Evolutionary conservation across 139 green algal genomes (phyloP), one percentile per base, ranked within the genome.

Genomic region (Chlorella sp.): DNA sequence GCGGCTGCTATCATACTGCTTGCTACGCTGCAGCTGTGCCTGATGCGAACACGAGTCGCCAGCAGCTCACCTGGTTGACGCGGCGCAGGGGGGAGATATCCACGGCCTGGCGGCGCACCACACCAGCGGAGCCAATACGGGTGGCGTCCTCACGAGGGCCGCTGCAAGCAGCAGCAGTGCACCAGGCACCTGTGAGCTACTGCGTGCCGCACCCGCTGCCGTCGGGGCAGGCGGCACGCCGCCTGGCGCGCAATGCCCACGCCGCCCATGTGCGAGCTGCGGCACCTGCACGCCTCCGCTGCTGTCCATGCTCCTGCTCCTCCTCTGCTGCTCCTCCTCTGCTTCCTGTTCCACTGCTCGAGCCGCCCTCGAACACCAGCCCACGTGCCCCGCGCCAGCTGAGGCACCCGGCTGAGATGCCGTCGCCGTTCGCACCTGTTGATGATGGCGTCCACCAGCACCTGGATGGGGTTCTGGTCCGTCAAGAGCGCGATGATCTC

Each of bases 61-160:
- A n/a, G n/a, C 29, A 36, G 35, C 76, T 0, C 42, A 81, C 87
- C 84, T 96, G 88, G 93, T 99, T 99, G 10, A 99, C 95, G 71
- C 95, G 89, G 78, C 95, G 90, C 74, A 99, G 90, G n/a, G 95
- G 95, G 5, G 94, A 98, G 86, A 99, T 95, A 91, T 99, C 95
- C 67, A 99, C 95, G 32, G 95, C 94, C 86, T 99, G 95, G 67
- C 95, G 83, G 55, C 91, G 88, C 55, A 98, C 94, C 61, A 98
- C 95, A 87, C 95, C 95, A 30, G 95, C 95, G 33, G 84, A 94
- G 65, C 95, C 95, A 75, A 99, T 98, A 74, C 95, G 90, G 42
- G 95, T 99, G 71, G 95, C 95, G 71, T 99, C 95, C 84, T 99
- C 95, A 81, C 95, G 92, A 10, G 95, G 95, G 27, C 95, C 95